Percentiles rank a stretch among this genome's conserved stretches.
Conservation (phyloP, 1,284 basidiomycete genomes). For the Pterulicium gracile region DNA sequence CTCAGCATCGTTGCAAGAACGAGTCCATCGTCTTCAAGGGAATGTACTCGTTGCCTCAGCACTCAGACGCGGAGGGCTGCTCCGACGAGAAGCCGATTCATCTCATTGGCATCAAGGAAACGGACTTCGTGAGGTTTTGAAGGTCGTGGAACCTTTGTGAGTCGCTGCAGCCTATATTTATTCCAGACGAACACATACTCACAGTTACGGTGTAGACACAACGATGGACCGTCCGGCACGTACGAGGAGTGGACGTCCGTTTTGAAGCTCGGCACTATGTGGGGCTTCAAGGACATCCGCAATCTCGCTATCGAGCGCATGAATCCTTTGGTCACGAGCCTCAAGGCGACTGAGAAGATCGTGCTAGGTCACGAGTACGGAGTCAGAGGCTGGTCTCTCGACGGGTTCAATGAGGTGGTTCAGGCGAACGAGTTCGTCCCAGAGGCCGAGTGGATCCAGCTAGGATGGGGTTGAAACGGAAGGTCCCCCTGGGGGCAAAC, state of each 20-base stretch:
- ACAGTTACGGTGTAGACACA: too few relatives aligned
- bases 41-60: not conserved
- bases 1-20: not conserved
- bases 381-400: not conserved
- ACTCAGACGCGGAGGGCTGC: not conserved
- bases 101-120: not conserved
- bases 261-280: not conserved
- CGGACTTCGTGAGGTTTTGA: not conserved
- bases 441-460: too few relatives aligned
- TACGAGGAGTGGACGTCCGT: not conserved
- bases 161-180: not conserved
- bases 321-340: not conserved
- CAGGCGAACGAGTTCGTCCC: not conserved
- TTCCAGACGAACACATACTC: too few relatives aligned
- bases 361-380: not conserved
- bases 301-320: not conserved
- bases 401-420: not conserved
- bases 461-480: too few relatives aligned
- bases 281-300: not conserved
- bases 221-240: not conserved
- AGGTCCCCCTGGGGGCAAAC: too few relatives aligned
- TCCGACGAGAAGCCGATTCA: not conserved
- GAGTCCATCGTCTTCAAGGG: not conserved
- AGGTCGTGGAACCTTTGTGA: not conserved
- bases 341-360: not conserved